Evolutionary conservation across 495 filamentous ascomycete species (phyloP), one percentile per base, ranked within the genome.

Genomic region (Aspergillus saccharolyticus): DNA sequence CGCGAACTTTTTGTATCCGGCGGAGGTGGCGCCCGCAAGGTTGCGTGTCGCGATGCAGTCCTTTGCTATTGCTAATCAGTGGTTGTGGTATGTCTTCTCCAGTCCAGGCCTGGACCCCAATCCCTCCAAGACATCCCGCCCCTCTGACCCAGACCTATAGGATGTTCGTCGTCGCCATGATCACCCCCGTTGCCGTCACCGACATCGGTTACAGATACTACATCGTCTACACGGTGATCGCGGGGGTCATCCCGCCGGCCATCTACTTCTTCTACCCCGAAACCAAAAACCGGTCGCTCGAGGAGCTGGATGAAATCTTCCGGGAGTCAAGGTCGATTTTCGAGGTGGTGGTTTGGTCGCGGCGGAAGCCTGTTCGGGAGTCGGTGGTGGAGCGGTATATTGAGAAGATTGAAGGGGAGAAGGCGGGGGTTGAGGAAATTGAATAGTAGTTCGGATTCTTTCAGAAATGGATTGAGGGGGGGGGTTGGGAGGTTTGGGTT

Each of bases 181-280:
- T 83, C 49, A 85, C 81, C 0, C 81, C 79, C 2, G 62, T 74
- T 1, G 78, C 78, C 18, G 79, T 84, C 56, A 65, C 71, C n/a
- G 72, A 65, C 46, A 69, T 84, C 4, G 71, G 74, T 0, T 84
- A 77, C 72, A 65, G 71, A 22, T 81, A 81, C 66, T 86, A 81
- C 62, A 74, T 85, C 55, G 77, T 84, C 22, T 86, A 64, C 44
- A 61, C 65, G 1, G 60, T 66, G 0, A 64, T 70, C 14, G 69
- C 66, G 42, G 66, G 51, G 48, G 52, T 60, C n/a, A 54, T 55
- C n/a, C 55, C 64, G 6, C 82, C 80, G 0, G 65, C 72, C 3
- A 76, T 87, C 42, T 86, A 82, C 61, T 80, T 84, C 67, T 82
- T 83, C 73, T 87, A 81, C 65, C 62, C 62, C 2, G 62, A 64